A percentile compares a stretch with the other conserved stretches of the same genome.
Evolutionary conservation across 306 rosid species (phyloP).

Genomic region (Erythrophleum fordii): DNA sequence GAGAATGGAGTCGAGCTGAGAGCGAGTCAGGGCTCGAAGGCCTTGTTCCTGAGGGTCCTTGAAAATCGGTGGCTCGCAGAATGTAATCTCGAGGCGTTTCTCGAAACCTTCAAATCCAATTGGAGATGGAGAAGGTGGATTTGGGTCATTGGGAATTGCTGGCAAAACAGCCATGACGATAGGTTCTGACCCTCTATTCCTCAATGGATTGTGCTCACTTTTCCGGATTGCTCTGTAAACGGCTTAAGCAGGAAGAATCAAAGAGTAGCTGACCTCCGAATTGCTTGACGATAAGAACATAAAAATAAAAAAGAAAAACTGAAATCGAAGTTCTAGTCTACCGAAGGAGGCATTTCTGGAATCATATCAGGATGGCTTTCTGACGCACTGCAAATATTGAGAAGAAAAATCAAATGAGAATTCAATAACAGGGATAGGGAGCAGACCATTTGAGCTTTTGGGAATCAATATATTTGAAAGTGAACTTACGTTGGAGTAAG

Average conservation of each 20-base stretch:
- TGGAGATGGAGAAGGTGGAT: constrained; percentile 37
- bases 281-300: background rate
- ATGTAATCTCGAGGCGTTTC: constrained; percentile 62
- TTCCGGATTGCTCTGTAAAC: background rate
- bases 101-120: constrained; percentile 75
- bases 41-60: constrained; percentile 51
- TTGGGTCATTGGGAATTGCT: constrained; percentile 26
- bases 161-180: background rate
- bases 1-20: constrained; percentile 56
- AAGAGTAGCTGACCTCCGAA: background rate
- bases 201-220: background rate
- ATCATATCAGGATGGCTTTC: constrained; percentile 63
- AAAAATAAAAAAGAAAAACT: background rate
- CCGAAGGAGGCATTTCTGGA: constrained; percentile 21
- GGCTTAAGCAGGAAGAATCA: background rate
- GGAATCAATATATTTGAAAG: background rate
- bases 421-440: background rate
- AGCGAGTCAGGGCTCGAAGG: constrained; percentile 53
- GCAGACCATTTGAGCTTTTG: background rate
- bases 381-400: constrained; percentile 49
- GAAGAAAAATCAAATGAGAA: background rate
- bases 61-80: constrained; percentile 44
- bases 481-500: constrained; percentile 64
- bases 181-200: background rate
- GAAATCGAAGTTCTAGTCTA: constrained; percentile 31